These are phyloP conservation scores for Salix caprea DNA, from an alignment of 345 rosid species.

Conservation along the genomic window DNA sequence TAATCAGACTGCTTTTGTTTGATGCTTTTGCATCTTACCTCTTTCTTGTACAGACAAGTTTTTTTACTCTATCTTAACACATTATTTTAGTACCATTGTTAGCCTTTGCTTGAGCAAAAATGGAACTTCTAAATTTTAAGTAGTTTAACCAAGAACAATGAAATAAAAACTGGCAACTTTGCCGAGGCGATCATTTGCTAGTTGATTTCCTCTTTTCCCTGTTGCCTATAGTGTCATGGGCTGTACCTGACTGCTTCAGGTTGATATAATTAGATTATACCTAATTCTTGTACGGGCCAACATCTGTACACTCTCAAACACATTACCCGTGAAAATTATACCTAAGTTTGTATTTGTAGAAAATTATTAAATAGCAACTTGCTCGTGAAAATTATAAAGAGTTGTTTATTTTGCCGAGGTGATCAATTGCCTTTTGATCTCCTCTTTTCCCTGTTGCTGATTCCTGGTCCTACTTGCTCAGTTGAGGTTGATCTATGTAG, in stretches of 20 bases:
- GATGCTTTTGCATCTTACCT: neutral
- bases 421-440: conserved; percentile 30
- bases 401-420: conserved; percentile 34
- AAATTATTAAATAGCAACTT: neutral
- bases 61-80: neutral
- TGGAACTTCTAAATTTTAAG: neutral
- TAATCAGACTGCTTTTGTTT: neutral
- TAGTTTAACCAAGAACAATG: neutral
- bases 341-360: neutral
- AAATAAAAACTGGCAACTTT: conserved; percentile 34
- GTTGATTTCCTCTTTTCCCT: conserved; percentile 45
- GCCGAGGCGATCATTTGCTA: conserved; percentile 40
- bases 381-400: neutral
- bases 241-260: neutral
- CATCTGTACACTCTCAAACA: neutral
- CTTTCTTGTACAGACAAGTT: neutral
- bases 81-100: neutral
- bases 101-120: neutral
- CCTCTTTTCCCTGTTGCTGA: conserved; percentile 29
- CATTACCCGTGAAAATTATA: too few relatives aligned
- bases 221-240: conserved; percentile 37
- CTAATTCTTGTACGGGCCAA: neutral
- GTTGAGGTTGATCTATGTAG: neutral
- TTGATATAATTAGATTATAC: neutral
- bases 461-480: neutral